Base-by-base conservation (phyloP, 139 green algal species). In the Closterium sp. region DNA sequence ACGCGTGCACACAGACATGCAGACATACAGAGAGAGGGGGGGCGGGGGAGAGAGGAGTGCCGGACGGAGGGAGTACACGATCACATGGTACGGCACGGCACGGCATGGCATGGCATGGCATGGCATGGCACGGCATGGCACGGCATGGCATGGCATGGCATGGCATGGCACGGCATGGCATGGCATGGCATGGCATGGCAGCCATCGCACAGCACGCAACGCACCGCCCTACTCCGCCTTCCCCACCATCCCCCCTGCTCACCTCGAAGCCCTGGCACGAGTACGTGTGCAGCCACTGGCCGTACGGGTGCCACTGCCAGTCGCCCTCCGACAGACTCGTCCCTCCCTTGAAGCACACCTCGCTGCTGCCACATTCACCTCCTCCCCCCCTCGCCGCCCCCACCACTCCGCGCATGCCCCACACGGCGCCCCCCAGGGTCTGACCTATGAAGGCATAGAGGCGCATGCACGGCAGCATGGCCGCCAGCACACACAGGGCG, bases 381-480 rank as follows among this genome's bases (percentile, higher is more conserved):
- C 12, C 25, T 28, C 4, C 12, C 55, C 55, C 55, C 12, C 9
- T 19, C 12, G 23, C 55, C 55, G 55, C 55, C 25, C 55, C 16
- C 16, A 16, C 55, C 12, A 28, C 55, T 28, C 23, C 84, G 55
- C 25, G 55, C 55, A 76, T 3, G 7, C 55, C 55, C 55, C 55
- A 76, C 16, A 19, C 55, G 25, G 84, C 84, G 31, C 84, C 32
- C 3, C 32, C 31, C 84, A 87, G 5, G 10, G 31, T 34, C 9
- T 87, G 84, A 0, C 84, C 84, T 2, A 87, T 33, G 25, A 23
- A 87, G 10, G 84, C 84, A 23, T 87, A 87, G 31, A 87, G 84
- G 31, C 84, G 31, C 84, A 87, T 87, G 84, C 84, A 87, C 25
- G 84, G 84, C 84, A 34, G 31, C 84, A 87, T 87, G 84, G 84